Evolutionary conservation across 305 asterid species (phyloP).

Genomic region (Solanum hybrid): DNA sequence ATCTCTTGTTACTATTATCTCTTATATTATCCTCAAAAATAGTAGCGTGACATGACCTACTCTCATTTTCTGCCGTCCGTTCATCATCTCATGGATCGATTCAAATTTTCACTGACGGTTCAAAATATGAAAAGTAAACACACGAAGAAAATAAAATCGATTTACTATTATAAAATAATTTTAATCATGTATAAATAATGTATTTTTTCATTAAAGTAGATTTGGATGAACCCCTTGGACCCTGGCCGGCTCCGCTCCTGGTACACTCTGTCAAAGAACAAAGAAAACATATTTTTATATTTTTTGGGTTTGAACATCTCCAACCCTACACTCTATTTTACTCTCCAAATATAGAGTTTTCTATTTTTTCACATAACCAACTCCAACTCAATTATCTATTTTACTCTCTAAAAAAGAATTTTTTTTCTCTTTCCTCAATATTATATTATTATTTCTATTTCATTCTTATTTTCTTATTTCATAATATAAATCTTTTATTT

Average conservation of each 20-base stretch:
- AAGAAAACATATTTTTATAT: neutral
- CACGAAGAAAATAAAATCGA: neutral
- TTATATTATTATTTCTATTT: no score
- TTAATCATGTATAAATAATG: neutral
- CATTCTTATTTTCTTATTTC: no score
- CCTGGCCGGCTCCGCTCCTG: neutral
- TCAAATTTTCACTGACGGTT: neutral
- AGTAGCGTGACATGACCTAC: conserved; percentile 12
- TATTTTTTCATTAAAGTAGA: rapidly evolving
- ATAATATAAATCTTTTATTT: no score
- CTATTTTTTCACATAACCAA: no score
- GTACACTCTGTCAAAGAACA: neutral
- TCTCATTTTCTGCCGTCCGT: conserved; percentile 10
- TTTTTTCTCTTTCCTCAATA: no score
- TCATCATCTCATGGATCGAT: conserved; percentile 8
- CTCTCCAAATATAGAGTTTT: no score
- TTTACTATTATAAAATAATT: neutral
- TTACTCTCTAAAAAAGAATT: no score
- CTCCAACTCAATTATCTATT: no score
- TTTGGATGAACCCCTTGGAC: neutral
- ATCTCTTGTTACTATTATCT: conserved; percentile 4
- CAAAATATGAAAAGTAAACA: no score
- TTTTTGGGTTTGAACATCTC: neutral
- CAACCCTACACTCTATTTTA: neutral
- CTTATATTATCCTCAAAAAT: neutral